A percentile compares a stretch with the other conserved stretches of the same genome.
These are phyloP conservation scores for Parafenestella ontariensis DNA, from an alignment of 2,329 filamentous ascomycete species.

Conservation along the genomic window DNA sequence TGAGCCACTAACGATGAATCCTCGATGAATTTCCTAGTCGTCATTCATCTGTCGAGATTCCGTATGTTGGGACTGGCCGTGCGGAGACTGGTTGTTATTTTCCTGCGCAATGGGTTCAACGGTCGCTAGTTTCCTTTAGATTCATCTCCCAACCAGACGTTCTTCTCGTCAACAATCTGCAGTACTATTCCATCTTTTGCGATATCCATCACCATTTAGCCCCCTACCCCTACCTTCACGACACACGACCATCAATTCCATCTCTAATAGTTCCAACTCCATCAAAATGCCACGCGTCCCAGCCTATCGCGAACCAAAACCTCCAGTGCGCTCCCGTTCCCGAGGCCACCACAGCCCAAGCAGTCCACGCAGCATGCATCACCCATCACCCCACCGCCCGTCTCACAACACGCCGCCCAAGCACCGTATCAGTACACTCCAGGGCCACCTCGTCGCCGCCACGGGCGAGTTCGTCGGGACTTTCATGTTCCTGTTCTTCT, in stretches of 20 bases:
- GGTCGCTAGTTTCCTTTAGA: background rate
- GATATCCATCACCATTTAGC: background rate
- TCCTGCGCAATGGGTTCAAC: background rate
- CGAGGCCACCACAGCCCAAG: constrained; percentile 3
- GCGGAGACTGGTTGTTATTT: background rate
- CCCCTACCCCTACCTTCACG: background rate
- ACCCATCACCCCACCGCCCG: background rate
- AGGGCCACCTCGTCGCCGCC: constrained; percentile 33
- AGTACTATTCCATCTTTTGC: background rate
- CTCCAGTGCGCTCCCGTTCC: constrained; percentile 5
- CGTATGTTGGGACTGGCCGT: background rate
- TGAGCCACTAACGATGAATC: background rate
- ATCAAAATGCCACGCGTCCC: constrained; percentile 10
- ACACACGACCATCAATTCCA: background rate
- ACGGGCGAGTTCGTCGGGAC: constrained; percentile 42
- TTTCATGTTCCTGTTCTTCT: constrained; percentile 42
- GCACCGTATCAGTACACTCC: constrained; percentile 14
- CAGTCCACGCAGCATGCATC: background rate
- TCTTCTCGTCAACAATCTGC: background rate
- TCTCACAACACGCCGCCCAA: background rate
- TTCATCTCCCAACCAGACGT: background rate
- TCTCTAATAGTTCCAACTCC: background rate
- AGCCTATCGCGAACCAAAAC: constrained; percentile 15
- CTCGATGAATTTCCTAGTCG: background rate
- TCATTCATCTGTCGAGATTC: background rate